phyloP scores from a whole-genome alignment of 2,329 filamentous ascomycete genomes.

The Penicillium sp. region DNA sequence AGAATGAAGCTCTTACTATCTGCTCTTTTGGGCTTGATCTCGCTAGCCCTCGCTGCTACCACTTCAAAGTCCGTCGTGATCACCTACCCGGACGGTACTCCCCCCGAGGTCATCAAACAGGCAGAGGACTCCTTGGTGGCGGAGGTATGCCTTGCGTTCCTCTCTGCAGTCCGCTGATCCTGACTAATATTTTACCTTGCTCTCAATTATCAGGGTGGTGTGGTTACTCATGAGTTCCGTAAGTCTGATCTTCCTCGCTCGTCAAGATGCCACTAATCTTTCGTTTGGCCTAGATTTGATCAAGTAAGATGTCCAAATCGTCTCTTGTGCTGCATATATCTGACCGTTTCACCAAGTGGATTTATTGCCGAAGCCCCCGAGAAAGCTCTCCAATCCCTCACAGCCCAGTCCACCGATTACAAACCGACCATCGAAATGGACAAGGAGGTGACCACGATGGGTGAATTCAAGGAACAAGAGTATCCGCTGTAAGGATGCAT shows the following conservation, averaged over 20 bases:
- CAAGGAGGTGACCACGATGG: conserved; percentile 53
- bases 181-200: no score
- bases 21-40: conserved; percentile 53
- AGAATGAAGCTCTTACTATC: conserved; percentile 61
- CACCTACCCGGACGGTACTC: conserved; percentile 65
- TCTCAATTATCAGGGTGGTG: conserved; percentile 55
- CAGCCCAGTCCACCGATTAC: conserved; percentile 56
- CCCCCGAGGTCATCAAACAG: conserved; percentile 60
- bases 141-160: conserved; percentile 46
- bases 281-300: conserved; percentile 35
- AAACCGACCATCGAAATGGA: conserved; percentile 71
- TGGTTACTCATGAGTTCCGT: conserved; percentile 78
- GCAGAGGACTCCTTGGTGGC: conserved; percentile 66
- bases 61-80: conserved; percentile 69
- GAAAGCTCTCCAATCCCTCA: conserved; percentile 62
- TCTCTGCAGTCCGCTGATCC: no score
- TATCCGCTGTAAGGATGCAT: neutral
- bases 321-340: neutral
- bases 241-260: conserved; percentile 34
- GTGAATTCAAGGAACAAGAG: conserved; percentile 11
- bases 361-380: conserved; percentile 70
- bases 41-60: conserved; percentile 54
- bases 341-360: conserved; percentile 50
- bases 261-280: conserved; percentile 5
- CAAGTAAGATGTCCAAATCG: conserved; percentile 32